Evolutionary conservation across 2,329 filamentous ascomycete genomes (phyloP), one percentile per base, ranked within the genome.

Genomic region (Aspergillus proliferans): DNA sequence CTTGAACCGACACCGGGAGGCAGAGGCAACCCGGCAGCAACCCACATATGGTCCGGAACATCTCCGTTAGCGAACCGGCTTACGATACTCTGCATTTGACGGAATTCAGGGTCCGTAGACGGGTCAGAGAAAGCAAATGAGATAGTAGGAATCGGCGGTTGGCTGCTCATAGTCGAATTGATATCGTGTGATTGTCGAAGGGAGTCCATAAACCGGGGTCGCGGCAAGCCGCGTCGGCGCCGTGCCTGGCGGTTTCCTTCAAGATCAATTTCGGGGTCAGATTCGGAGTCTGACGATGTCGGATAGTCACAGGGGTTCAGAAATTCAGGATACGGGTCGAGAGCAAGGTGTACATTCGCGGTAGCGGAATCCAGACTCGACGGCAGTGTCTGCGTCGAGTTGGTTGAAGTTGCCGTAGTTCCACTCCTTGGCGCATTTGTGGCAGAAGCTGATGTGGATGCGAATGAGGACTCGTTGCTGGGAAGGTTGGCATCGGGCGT

Each of bases 41-140:
- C 81, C 88, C 88, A 94, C 83, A 86, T 91, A 55, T 88, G 84
- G 52, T 93, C 87, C 0, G 87, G 86, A 47, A 93, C 85, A 58
- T 91, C 80, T 21, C 87, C 76, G 15, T 80, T 77, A 30, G 84
- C 82, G 47, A 94, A 76, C 40, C 82, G 78, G 57, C 85, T 82
- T 33, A 93, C 76, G 43, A 94, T 85, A 45, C 78, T 77, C 57
- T 87, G 84, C 79, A 91, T 85, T 42, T 84, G 81, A 19, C 80
- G 76, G 22, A 86, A 66, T 49, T 72, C 70, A 15, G 59, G 58
- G 28, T 67, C 61, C 52, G 60, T 50, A 18, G 61, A 53, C 45
- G 59, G 49, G 38, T 67, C 59, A 10, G 61, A 59, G 44, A 65
- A 58, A 19, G 67, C 58, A 49, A 66, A 57, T 43, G 61, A 62